A percentile compares a stretch with the other conserved stretches of the same genome.
These are phyloP conservation scores for Haplosporangium sp. DNA, from an alignment of 371 early-diverging fungal genomes.

Conservation along the genomic window DNA sequence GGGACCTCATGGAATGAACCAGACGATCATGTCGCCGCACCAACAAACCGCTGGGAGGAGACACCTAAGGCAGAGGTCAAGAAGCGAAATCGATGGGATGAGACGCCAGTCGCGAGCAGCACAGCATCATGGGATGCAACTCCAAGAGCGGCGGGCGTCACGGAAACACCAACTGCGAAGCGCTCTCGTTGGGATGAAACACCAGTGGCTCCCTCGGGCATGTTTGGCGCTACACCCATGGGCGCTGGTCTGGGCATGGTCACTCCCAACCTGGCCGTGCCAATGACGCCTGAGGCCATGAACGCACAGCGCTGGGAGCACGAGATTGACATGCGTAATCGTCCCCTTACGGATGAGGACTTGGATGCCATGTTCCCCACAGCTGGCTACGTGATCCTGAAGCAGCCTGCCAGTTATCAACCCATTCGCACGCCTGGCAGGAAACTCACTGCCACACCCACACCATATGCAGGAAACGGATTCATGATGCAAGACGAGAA, in stretches of 20 bases:
- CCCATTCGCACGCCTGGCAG: constrained; percentile 97
- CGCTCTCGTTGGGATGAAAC: constrained; percentile 90
- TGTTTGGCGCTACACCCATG: constrained; percentile 79
- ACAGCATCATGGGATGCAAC: constrained; percentile 77
- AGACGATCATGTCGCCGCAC: constrained; percentile 56
- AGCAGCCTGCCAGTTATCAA: constrained; percentile 88
- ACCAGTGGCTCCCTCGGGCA: constrained; percentile 69
- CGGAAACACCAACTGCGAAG: constrained; percentile 66
- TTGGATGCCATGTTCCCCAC: constrained; percentile 93
- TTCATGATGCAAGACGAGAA: constrained; percentile 88
- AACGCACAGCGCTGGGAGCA: constrained; percentile 83
- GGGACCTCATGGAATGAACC: constrained; percentile 74
- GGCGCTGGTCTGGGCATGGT: constrained; percentile 76
- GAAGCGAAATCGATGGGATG: constrained; percentile 72
- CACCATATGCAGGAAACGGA: constrained; percentile 85
- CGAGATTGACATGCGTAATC: constrained; percentile 89
- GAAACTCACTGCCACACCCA: constrained; percentile 94
- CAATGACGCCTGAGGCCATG: constrained; percentile 86
- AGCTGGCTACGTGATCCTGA: constrained; percentile 92
- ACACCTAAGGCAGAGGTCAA: constrained; percentile 69
- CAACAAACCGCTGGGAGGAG: constrained; percentile 75
- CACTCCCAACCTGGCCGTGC: constrained; percentile 79
- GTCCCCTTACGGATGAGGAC: constrained; percentile 90
- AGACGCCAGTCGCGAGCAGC: constrained; percentile 62
- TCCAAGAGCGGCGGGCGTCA: constrained; percentile 56